Conservation (phyloP, 352 stramenopile species). For the Phytophthora cajani region DNA sequence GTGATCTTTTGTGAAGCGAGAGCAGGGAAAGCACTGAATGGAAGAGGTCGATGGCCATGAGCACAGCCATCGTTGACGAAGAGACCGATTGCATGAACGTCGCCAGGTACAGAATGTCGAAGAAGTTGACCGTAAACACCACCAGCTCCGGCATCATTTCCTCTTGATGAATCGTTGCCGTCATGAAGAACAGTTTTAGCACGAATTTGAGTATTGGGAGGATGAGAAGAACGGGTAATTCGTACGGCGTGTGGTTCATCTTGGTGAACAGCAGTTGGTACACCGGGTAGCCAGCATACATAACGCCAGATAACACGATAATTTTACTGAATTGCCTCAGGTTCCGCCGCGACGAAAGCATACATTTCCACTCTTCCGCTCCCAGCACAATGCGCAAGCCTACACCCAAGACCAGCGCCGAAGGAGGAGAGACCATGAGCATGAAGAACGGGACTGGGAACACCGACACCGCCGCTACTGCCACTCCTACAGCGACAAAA, state of each 20-base stretch:
- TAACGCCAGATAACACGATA: neutral
- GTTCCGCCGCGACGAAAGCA: neutral
- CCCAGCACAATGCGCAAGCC: neutral
- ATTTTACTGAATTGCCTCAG: neutral
- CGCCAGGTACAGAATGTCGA: neutral
- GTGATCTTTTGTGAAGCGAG: neutral
- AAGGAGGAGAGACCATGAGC: neutral
- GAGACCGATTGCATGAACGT: slow-evolving; percentile 8
- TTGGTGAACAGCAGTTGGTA: slow-evolving; percentile 13
- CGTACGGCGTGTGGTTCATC: slow-evolving; percentile 2
- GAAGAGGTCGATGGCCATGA: neutral
- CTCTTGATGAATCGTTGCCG: neutral
- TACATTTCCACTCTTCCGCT: neutral
- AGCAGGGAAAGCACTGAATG: neutral
- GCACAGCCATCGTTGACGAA: neutral
- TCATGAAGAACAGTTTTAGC: neutral
- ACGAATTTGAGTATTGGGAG: slow-evolving; percentile 5
- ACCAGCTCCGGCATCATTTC: slow-evolving; percentile 15
- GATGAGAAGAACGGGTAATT: slow-evolving; percentile 7
- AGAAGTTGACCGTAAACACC: slow-evolving; percentile 12
- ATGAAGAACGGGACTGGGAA: slow-evolving; percentile 13
- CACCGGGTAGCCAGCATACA: slow-evolving; percentile 3
- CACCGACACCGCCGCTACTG: neutral
- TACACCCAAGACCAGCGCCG: neutral
- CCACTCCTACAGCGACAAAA: neutral